These are phyloP conservation scores for Wallacemonas rigidus DNA, from an alignment of 208 protist species.

Conservation along the genomic window DNA sequence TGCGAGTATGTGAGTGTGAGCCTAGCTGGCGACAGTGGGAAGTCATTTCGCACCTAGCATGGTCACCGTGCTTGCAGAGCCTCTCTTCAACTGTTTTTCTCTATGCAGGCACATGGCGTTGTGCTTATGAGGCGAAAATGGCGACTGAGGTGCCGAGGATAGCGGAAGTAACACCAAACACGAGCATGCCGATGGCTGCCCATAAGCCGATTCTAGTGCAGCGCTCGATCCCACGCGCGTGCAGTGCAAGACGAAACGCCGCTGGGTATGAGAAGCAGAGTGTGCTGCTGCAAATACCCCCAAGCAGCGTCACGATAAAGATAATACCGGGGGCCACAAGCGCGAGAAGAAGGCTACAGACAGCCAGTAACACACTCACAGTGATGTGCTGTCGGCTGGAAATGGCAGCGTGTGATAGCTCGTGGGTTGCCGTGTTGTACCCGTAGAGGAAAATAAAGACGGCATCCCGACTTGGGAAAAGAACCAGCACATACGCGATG, in stretches of 20 bases:
- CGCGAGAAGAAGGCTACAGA: slow-evolving; percentile 28
- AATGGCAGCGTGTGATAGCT: slow-evolving; percentile 15
- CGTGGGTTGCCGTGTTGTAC: slow-evolving; percentile 24
- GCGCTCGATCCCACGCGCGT: slow-evolving; percentile 25
- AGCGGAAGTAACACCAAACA: slow-evolving; percentile 22
- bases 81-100: too few species aligned
- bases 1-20: too few species aligned
- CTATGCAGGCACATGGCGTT: too few species aligned
- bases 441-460: slow-evolving; percentile 37
- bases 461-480: slow-evolving; percentile 36
- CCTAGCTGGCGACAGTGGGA: too few species aligned
- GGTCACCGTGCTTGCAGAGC: too few species aligned
- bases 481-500: slow-evolving; percentile 35
- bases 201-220: slow-evolving; percentile 20
- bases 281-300: slow-evolving; percentile 34
- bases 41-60: too few species aligned
- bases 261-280: slow-evolving; percentile 39
- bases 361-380: slow-evolving; percentile 22
- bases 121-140: slow-evolving; percentile 12
- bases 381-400: slow-evolving; percentile 22
- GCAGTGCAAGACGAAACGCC: slow-evolving; percentile 31
- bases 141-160: slow-evolving; percentile 22
- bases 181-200: slow-evolving; percentile 28
- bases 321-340: slow-evolving; percentile 29
- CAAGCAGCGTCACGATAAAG: slow-evolving; percentile 35